Conservation (phyloP, 2,329 filamentous ascomycete species). For the Arthrobotrys entomopaga region DNA sequence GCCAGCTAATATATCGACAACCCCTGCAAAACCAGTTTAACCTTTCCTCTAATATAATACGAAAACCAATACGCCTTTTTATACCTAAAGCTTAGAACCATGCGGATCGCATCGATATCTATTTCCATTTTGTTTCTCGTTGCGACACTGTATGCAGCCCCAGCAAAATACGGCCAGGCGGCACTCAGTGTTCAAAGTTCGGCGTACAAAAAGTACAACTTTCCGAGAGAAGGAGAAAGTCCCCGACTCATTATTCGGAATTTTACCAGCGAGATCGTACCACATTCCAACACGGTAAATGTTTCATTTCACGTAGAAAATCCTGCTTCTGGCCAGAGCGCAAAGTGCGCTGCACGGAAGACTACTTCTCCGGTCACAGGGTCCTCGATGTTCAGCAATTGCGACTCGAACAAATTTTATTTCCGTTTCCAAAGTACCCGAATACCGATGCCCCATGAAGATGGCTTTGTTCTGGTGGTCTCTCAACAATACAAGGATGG, state of each 20-base stretch:
- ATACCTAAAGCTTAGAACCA: too few relatives aligned
- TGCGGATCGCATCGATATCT: not conserved
- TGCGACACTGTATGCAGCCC: not conserved
- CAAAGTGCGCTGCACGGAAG: not conserved
- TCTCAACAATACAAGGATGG: not conserved
- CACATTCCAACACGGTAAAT: not conserved
- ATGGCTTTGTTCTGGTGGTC: not conserved
- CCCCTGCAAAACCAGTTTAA: too few relatives aligned
- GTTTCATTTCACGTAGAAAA: not conserved
- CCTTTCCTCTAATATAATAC: too few relatives aligned
- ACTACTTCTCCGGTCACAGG: not conserved
- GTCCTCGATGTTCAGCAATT: not conserved
- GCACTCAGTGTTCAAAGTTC: not conserved
- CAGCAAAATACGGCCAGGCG: not conserved
- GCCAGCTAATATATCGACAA: too few relatives aligned
- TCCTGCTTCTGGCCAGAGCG: not conserved
- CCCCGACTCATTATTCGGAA: not conserved
- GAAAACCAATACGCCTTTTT: too few relatives aligned
- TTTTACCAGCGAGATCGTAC: not conserved
- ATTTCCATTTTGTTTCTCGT: not conserved
- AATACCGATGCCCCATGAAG: not conserved
- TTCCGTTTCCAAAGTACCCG: not conserved
- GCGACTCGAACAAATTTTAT: not conserved
- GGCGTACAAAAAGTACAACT: too few relatives aligned
- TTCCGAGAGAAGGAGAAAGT: not conserved